These are phyloP conservation scores for Amanita rubescens DNA, from an alignment of 768 basidiomycete genomes.

Conservation along the genomic window DNA sequence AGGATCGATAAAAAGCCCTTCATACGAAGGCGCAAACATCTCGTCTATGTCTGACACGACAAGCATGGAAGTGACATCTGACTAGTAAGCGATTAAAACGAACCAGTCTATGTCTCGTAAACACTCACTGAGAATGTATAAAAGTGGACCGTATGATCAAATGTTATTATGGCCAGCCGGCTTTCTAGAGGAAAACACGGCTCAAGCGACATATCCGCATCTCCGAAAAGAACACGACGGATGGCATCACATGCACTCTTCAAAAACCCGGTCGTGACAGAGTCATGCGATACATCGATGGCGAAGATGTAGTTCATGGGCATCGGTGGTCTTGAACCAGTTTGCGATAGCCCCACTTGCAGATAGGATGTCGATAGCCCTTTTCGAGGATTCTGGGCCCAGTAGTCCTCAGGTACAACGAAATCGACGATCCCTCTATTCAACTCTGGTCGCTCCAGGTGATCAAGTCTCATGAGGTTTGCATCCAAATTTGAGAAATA, in stretches of 20 bases:
- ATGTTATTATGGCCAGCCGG: slow-evolving; percentile 76
- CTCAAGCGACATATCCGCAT: slow-evolving; percentile 31
- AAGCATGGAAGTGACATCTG: slow-evolving; percentile 57
- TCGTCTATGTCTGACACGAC: slow-evolving; percentile 90
- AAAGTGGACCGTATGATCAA: slow-evolving; percentile 76
- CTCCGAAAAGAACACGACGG: slow-evolving; percentile 58
- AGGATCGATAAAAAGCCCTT: slow-evolving; percentile 74
- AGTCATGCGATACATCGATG: slow-evolving; percentile 72
- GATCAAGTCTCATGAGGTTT: slow-evolving; percentile 72
- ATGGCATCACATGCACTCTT: slow-evolving; percentile 57
- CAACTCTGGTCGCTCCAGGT: slow-evolving; percentile 76
- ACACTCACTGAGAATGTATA: slow-evolving; percentile 76
- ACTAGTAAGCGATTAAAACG: slow-evolving; percentile 25
- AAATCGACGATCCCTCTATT: slow-evolving; percentile 92
- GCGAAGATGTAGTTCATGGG: slow-evolving; percentile 80
- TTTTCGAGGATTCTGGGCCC: slow-evolving; percentile 65
- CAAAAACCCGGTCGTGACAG: slow-evolving; percentile 65
- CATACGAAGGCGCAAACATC: slow-evolving; percentile 71
- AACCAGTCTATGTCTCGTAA: slow-evolving; percentile 6
- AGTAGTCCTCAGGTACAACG: slow-evolving; percentile 74
- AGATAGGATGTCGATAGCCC: slow-evolving; percentile 47
- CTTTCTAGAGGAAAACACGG: slow-evolving; percentile 47
- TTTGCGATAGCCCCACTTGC: slow-evolving; percentile 39
- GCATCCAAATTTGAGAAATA: slow-evolving; percentile 84
- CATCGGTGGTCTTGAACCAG: slow-evolving; percentile 43